These are phyloP conservation scores for Agarophyton chilense DNA, from an alignment of 23 red algal genomes.

Conservation along the genomic window DNA sequence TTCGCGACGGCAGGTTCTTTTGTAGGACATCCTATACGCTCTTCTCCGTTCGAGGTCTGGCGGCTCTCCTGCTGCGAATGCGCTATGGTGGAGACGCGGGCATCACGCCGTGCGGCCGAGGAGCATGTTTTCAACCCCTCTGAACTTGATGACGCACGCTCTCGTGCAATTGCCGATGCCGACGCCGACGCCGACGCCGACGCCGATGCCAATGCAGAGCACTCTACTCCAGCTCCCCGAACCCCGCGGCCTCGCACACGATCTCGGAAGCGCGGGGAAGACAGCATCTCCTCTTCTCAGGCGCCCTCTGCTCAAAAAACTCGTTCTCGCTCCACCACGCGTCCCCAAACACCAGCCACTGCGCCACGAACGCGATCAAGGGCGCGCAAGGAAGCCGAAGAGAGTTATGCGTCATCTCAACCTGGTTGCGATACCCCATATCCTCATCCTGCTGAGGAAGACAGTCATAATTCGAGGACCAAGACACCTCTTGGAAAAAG, in stretches of 20 bases:
- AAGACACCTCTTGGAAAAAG: background rate
- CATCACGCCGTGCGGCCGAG: conserved; percentile 9
- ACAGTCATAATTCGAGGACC: background rate
- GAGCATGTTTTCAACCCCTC: background rate
- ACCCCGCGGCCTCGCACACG: background rate
- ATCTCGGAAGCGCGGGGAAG: background rate
- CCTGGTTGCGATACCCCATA: background rate
- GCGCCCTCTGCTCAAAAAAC: background rate
- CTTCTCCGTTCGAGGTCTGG: no score
- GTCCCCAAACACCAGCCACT: background rate
- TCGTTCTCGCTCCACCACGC: background rate
- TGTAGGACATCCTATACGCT: no score
- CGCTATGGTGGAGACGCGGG: conserved; percentile 9
- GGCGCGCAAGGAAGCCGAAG: conserved; percentile 3
- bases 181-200: no score
- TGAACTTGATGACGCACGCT: background rate
- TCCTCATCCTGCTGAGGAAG: background rate
- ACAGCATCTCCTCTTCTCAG: background rate
- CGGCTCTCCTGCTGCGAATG: background rate
- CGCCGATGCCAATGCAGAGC: no score
- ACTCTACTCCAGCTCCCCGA: background rate
- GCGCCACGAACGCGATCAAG: conserved; percentile 14
- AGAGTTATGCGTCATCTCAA: conserved; percentile 12
- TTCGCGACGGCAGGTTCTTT: no score
- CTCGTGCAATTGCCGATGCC: background rate